phyloP scores from a whole-genome alignment of 805 yeast species.

The Ogataea pini region DNA sequence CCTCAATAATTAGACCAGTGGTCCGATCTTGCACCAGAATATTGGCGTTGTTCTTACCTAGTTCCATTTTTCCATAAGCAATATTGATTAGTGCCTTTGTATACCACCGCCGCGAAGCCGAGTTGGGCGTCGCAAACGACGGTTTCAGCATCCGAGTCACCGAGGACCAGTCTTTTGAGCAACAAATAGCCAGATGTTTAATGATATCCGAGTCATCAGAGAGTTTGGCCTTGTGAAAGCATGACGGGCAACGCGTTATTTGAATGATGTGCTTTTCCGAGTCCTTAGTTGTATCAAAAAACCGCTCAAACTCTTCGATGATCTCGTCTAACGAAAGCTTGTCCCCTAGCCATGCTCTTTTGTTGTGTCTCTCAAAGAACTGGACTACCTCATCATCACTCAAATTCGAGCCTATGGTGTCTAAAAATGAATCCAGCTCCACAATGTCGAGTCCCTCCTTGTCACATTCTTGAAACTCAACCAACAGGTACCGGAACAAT shows the following conservation, averaged over 20 bases:
- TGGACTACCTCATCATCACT: slow-evolving; percentile 55
- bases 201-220: slow-evolving; percentile 66
- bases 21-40: slow-evolving; percentile 89
- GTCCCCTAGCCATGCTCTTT: slow-evolving; percentile 57
- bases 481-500: slow-evolving; percentile 66
- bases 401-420: slow-evolving; percentile 57
- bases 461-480: slow-evolving; percentile 47
- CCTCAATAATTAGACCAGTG: slow-evolving; percentile 89
- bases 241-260: slow-evolving; percentile 77
- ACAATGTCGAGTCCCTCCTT: slow-evolving; percentile 51
- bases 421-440: slow-evolving; percentile 67
- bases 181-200: slow-evolving; percentile 87
- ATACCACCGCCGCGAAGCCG: slow-evolving; percentile 89
- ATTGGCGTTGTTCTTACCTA: slow-evolving; percentile 91
- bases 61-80: slow-evolving; percentile 81
- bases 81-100: slow-evolving; percentile 77
- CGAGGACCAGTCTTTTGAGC: slow-evolving; percentile 72
- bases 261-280: slow-evolving; percentile 46
- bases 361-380: slow-evolving; percentile 49
- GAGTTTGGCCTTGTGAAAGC: slow-evolving; percentile 58
- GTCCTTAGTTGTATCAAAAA: slow-evolving; percentile 30
- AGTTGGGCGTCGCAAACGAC: slow-evolving; percentile 72
- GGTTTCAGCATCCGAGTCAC: slow-evolving; percentile 64
- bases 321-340: slow-evolving; percentile 46
- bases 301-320: slow-evolving; percentile 47